Base-by-base conservation (phyloP, 2,329 filamentous ascomycete species). In the Pseudonectria buxi region DNA sequence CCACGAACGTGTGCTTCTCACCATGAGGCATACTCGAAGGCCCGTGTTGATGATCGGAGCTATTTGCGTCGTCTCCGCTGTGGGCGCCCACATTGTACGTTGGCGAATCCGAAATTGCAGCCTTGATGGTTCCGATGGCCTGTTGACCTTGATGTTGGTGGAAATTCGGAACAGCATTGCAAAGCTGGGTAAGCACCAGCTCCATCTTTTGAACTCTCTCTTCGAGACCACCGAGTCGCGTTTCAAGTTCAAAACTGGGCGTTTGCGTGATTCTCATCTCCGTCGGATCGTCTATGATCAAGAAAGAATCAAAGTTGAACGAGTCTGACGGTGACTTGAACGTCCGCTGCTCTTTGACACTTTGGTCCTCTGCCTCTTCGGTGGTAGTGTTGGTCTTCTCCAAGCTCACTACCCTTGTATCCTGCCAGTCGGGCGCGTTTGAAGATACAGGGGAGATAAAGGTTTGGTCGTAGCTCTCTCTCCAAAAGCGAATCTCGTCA, bases 401-500 rank as follows among this genome's bases (percentile, higher is more conserved):
- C 28, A 49, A 42, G 12, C 53, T 50, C 3, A 47, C 44, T 13
- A 49, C 37, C 15, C 48, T 53, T 0, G 45, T 36, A 9, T 62
- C 60, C 30, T 64, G 57, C 33, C 46, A 44, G 25, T 67, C 62
- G n/a, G 63, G 60, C 14, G 56, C 56, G 28, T 61, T 56, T 3
- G 72, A 74, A 4, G 72, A 71, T 24, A 71, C 56, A 0, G 73
- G 72, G 6, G 74, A 77, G 36, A 69, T 52, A 33, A 71, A 61
- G 1, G 64, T 66, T 1, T 65, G 66, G 30, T 69, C 71, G 43
- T 77, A 76, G 42, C 76, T 80, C 48, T 75, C 71, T 40, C 78
- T 67, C 76, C 77, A 81, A 48, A 76, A 77, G 10, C 74, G 70
- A 26, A 81, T 78, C 53, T 82, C 78, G 36, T 78, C 75, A 50